Evolutionary conservation across 1,139 yeast genomes (phyloP).

Genomic region (Spathaspora sp.): DNA sequence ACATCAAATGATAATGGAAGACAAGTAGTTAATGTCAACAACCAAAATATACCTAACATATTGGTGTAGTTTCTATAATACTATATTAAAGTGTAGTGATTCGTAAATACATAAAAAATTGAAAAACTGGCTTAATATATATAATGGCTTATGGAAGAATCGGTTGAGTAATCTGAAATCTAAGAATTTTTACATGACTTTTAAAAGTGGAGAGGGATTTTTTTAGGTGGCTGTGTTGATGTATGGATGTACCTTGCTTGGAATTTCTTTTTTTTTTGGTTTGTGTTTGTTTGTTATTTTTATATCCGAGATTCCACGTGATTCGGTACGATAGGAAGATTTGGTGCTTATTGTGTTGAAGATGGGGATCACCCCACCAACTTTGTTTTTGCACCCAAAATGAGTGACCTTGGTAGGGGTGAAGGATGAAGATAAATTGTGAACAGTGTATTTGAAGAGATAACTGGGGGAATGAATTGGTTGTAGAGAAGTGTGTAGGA

Average conservation of each 20-base stretch:
- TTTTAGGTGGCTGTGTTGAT: not conserved
- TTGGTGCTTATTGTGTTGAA: too few species aligned
- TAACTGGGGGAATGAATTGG: too few species aligned
- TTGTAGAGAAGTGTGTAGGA: too few species aligned
- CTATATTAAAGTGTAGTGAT: too few species aligned
- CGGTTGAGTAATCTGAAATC: not conserved
- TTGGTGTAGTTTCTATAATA: too few species aligned
- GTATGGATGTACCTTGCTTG: not conserved
- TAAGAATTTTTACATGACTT: not conserved
- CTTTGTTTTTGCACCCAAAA: too few species aligned
- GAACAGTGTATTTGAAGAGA: too few species aligned
- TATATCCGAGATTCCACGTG: too few species aligned
- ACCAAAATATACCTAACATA: not conserved
- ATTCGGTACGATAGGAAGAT: too few species aligned
- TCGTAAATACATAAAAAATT: not conserved
- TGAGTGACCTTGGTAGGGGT: too few species aligned
- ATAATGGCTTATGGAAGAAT: not conserved
- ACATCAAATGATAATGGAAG: conserved; percentile 9
- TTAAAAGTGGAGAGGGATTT: not conserved
- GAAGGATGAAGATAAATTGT: too few species aligned
- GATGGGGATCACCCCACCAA: too few species aligned
- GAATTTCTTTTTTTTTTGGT: not conserved
- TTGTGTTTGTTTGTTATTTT: not conserved
- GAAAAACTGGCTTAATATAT: not conserved
- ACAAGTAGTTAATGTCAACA: not conserved